Base-by-base conservation (phyloP, 78 protist species). In the Dictyostelium brefeldianum region DNA sequence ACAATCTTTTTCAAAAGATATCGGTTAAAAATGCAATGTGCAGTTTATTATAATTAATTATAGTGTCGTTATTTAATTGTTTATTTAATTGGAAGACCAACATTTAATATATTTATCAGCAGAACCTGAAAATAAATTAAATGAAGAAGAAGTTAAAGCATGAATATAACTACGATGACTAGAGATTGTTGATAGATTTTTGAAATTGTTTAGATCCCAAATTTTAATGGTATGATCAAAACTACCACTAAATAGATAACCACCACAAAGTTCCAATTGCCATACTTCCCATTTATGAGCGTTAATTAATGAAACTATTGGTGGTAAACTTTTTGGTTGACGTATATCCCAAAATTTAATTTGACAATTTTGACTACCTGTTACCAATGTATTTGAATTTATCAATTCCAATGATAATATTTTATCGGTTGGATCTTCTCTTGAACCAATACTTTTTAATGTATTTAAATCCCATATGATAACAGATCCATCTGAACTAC, bases 271-370 rank as follows among this genome's bases (percentile, higher is more conserved):
- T 27, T 67, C 22, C 15, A 90, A 43, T 80, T 90, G 95, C 95
- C 95, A 90, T 5, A 90, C 95, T 8, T 90, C 95, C 95, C 95
- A 90, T 48, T 81, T 90, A 25, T 90, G 95, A 8, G 81, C 89
- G 47, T 78, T 90, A 11, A 36, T 11, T 3, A 74, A 43, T 4
- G 67, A 69, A 18, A 51, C 71, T 0, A 67, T 80, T 22, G 46
- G 67, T 11, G 70, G 5, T 22, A 2, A 9, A 1, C 41, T 25
- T 15, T 31, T 25, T 14, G 18, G 75, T 9, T 43, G 14, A 47
- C 95, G 29, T 9, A 67, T 8, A 50, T 75, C 83, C 83, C 95
- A 81, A 18, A 81, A 29, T 18, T 81, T 80, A 25, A 90, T 90
- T 29, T 90, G 89, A 43, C 77, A 67, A 71, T 81, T 57, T 10